These are phyloP conservation scores for Quercus tomentella DNA, from an alignment of 331 rosid species.

Conservation along the genomic window DNA sequence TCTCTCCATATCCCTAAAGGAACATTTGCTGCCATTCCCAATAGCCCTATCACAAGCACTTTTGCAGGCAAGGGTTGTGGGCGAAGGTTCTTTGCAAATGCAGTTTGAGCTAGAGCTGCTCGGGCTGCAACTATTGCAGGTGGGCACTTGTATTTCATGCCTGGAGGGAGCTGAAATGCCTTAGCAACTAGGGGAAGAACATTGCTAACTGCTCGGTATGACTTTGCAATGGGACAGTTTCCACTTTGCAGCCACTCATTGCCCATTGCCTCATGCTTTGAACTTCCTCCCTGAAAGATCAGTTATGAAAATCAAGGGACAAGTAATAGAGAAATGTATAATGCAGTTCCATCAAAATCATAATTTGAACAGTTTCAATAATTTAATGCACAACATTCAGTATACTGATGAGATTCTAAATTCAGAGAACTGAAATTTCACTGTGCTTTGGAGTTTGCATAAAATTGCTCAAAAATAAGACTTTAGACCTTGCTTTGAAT, in stretches of 20 bases:
- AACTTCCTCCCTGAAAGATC: conserved; percentile 58
- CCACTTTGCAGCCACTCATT: conserved; percentile 90
- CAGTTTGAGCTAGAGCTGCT: conserved; percentile 86
- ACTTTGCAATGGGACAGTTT: conserved; percentile 92
- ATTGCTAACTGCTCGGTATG: conserved; percentile 79
- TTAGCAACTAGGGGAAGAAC: conserved; percentile 91
- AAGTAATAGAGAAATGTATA: conserved; percentile 5
- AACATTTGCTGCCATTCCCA: conserved; percentile 96
- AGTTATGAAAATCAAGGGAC: conserved; percentile 16
- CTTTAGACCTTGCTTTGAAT: not conserved
- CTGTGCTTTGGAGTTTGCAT: not conserved
- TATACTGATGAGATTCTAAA: not conserved
- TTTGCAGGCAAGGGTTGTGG: conserved; percentile 91
- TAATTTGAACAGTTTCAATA: not conserved
- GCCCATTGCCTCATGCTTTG: conserved; percentile 77
- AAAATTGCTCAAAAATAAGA: not conserved
- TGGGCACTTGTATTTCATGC: conserved; percentile 79
- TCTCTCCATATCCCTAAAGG: conserved; percentile 97
- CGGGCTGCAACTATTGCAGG: conserved; percentile 81
- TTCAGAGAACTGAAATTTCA: not conserved
- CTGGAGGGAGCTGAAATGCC: conserved; percentile 81
- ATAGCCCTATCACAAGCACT: conserved; percentile 78
- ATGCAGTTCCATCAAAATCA: not conserved
- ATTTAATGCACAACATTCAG: not conserved
- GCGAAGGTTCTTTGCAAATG: conserved; percentile 91